Evolutionary conservation across 2,329 filamentous ascomycete species (phyloP), one percentile per base, ranked within the genome.

Genomic region (Hypomyces rosellus): DNA sequence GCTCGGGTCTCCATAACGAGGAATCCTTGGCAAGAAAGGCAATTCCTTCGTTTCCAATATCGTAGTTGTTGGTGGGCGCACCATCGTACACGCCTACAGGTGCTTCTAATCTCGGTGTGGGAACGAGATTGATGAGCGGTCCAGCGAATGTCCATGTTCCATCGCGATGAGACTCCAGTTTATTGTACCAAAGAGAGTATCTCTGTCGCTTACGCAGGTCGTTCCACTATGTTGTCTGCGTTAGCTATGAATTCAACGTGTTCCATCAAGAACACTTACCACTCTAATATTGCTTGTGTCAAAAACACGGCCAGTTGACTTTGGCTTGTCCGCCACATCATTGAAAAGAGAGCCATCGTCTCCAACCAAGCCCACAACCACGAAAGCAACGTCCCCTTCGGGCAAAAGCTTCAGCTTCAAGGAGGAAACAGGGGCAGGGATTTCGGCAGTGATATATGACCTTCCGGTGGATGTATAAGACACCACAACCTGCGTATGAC

Each of bases 171-270:
- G 34, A n/a, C 44, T 59, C 55, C 15, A 73, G 57, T 11, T 57
- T 61, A 9, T 63, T 66, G 57, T 71, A 73, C 65, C 69, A 74
- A 22, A 74, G 63, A 4, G 61, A 55, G 47, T 68, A 63, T 16
- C 58, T 63, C 37, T 66, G 58, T 7, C 61, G 56, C 18, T 61
- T 62, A 20, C 57, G 57, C 34, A 66, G 65, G 1, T 58, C 49
- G 48, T 67, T 62, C 64, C 63, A 66, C 65, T 72, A 46, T 14
- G 4, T 30, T 11, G 25, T 30, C 9, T 30, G 25, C 9, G 9
- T 30, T 30, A 30, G 25, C 8, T 30, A 30, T 30, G 25, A 30
- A 30, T 8, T 11, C 25, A 30, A 11, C 8, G 25, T 30, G 25
- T 30, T 30, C 6, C 25, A 30, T 30, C 25, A 30, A 9, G 20